A percentile compares a stretch with the other conserved stretches of the same genome.
Evolutionary conservation across 345 rosid genomes (phyloP).

Genomic region (Brassica nigra): DNA sequence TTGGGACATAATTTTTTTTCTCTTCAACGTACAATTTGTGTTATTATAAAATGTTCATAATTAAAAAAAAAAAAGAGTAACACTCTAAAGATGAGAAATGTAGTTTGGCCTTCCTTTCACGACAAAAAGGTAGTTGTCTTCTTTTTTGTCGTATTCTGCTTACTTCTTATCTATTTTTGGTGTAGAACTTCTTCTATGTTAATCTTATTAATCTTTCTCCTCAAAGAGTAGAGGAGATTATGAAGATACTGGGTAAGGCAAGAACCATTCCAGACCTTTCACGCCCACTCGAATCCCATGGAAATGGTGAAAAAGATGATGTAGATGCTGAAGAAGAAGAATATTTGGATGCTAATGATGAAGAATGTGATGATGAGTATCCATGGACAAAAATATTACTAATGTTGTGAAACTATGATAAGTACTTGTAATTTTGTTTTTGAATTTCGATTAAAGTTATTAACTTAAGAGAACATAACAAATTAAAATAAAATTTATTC

Average conservation of each 20-base stretch:
- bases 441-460: slow-evolving; percentile 36
- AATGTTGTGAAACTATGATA: slow-evolving; percentile 31
- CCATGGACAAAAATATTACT: neutral
- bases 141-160: too few species aligned
- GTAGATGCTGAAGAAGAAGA: slow-evolving; percentile 49
- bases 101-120: too few species aligned
- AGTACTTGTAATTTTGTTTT: slow-evolving; percentile 62
- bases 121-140: too few species aligned
- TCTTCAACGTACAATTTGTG: too few species aligned
- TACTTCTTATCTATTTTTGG: too few species aligned
- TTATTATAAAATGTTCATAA: too few species aligned
- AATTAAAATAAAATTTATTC: neutral
- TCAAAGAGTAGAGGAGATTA: slow-evolving; percentile 69
- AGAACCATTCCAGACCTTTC: slow-evolving; percentile 41
- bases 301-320: slow-evolving; percentile 43
- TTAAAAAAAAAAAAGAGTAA: too few species aligned
- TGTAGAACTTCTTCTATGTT: neutral
- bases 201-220: slow-evolving; percentile 37
- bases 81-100: too few species aligned
- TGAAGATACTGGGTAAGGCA: slow-evolving; percentile 69
- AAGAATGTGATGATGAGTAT: slow-evolving; percentile 31
- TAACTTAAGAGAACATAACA: neutral
- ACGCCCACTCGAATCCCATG: neutral
- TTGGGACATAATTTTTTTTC: too few species aligned
- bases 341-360: slow-evolving; percentile 58